Base-by-base conservation (phyloP, 2,329 filamentous ascomycete species). In the Penicillium verrucosum region DNA sequence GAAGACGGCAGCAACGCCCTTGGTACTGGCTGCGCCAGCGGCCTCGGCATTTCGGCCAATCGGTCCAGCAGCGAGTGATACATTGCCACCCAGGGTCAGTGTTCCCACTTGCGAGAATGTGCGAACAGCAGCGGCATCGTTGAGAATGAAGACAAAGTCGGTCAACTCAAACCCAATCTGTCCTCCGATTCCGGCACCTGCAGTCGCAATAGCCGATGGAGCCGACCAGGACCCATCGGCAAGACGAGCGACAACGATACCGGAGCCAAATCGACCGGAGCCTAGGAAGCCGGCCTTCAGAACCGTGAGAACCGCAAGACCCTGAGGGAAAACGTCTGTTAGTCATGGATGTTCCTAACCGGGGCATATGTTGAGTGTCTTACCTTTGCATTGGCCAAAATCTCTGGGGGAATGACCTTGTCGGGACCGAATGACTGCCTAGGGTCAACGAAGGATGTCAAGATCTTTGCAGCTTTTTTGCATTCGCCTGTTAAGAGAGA, bases 41-140 rank as follows among this genome's bases (percentile, higher is more conserved):
- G 94, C 94, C 76, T 99, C 94, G 44, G 93, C 94, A 75, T 97
- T 97, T 68, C 94, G 85, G 53, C 94, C 94, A 27, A 99, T 85
- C 0, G 94, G 94, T 1, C 94, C 94, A 7, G 94, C 94, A 18
- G 94, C 94, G 66, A 99, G 88, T 4, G 91, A 96, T 36, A 97
- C 94, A 70, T 99, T 99, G 63, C 94, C 94, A 67, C 94, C 94
- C 7, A 99, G 82, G 5, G 94, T 97, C 60, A 99, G 81, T 52
- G 89, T 93, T 4, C 94, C 94, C 38, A 89, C 86, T 75, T 97
- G 93, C 6, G 92, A 91, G 75, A 99, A 97, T 9, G 93, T 92
- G 74, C 90, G 90, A 64, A 99, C 93, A 43, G 94, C 93, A 57
- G 81, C 85, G 41, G 86, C 81, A 71, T 99, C 93, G 77, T 99